These are phyloP conservation scores for Camellia granthamiana DNA, from an alignment of 148 eudicot genomes.

Conservation along the genomic window DNA sequence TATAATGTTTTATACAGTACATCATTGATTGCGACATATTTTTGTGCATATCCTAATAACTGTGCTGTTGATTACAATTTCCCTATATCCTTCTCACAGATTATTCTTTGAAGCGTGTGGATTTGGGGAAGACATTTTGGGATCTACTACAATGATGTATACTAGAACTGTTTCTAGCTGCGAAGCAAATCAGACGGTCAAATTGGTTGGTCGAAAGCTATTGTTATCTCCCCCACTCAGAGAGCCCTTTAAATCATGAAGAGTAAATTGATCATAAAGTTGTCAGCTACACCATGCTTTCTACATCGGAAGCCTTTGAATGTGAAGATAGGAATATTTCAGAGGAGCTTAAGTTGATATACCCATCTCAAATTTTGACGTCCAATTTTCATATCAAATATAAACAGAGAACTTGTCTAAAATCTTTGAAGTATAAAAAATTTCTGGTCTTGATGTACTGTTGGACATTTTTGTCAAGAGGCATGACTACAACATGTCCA, in stretches of 20 bases:
- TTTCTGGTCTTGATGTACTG: not conserved
- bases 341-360: not conserved
- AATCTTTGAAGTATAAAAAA: not conserved
- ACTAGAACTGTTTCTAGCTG: constrained; percentile 26
- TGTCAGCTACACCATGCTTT: not conserved
- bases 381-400: not conserved
- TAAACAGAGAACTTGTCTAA: not conserved
- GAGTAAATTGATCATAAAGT: not conserved
- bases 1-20: not conserved
- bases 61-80: constrained; percentile 1
- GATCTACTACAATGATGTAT: constrained; percentile 87
- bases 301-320: not conserved
- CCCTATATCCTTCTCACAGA: constrained; percentile 34
- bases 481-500: not conserved
- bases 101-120: constrained; percentile 72
- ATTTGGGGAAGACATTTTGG: constrained; percentile 72
- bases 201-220: constrained; percentile 49
- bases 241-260: constrained; percentile 16
- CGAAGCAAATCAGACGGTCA: constrained; percentile 26
- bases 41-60: not conserved
- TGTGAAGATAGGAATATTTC: not conserved
- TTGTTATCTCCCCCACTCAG: constrained; percentile 36
- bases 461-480: too few relatives aligned
- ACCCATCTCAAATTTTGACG: not conserved
- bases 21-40: not conserved